phyloP scores from a whole-genome alignment of 176 grass and related monocot genomes.

The Musa acuminata region DNA sequence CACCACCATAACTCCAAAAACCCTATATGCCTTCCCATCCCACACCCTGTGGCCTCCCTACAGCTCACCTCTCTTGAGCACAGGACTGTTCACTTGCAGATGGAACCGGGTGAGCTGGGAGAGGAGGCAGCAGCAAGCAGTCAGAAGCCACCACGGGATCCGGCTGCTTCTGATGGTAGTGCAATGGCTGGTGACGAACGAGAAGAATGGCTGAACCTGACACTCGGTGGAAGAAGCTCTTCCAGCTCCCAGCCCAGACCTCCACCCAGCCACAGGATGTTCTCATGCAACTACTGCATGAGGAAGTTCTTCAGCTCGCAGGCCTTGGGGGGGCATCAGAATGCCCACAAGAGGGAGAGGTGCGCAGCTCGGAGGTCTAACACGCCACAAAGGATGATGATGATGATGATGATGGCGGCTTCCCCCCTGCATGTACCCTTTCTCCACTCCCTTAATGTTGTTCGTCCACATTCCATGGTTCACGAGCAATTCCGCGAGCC shows the following conservation, averaged over 20 bases:
- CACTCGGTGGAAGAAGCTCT: background rate
- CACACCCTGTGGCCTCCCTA: no score
- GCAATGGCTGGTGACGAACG: background rate
- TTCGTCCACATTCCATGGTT: background rate
- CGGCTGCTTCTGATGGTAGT: background rate
- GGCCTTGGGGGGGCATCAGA: conserved; percentile 16
- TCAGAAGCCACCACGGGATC: background rate
- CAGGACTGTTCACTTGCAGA: background rate
- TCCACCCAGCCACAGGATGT: background rate
- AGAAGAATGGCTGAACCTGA: conserved; percentile 4
- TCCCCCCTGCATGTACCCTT: background rate
- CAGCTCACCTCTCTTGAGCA: background rate
- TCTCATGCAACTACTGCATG: conserved; percentile 23
- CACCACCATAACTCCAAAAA: background rate
- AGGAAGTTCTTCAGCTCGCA: conserved; percentile 24
- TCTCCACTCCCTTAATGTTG: background rate
- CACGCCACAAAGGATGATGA: background rate
- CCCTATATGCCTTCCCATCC: background rate
- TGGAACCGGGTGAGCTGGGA: background rate
- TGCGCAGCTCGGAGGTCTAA: conserved; percentile 3
- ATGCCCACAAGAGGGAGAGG: conserved; percentile 19
- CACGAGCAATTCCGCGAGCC: background rate
- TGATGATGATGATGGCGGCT: background rate
- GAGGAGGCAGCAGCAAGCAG: background rate
- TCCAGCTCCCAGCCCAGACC: background rate